A percentile compares a stretch with the other conserved stretches of the same genome.
Conservation (phyloP, 148 eudicot genomes). For the Heliamphora exappendiculata region DNA sequence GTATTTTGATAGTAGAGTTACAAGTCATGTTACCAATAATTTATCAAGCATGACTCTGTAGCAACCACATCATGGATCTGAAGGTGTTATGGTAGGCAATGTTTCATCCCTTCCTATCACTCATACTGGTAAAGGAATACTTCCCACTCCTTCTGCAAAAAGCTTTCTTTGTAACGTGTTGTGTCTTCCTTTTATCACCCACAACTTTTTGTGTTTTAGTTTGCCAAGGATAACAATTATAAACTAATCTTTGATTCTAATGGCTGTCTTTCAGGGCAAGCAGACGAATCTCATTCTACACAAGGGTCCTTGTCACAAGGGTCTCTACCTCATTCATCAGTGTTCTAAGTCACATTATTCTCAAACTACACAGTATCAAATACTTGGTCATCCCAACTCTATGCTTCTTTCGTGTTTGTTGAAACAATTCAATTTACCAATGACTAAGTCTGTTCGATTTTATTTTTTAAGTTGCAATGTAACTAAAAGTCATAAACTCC, state of each 20-base stretch:
- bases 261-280: not conserved
- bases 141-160: not conserved
- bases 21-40: not conserved
- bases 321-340: not conserved
- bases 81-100: not conserved
- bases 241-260: too few relatives aligned
- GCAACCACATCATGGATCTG: not conserved
- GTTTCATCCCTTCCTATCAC: not conserved
- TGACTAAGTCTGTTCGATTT: not conserved
- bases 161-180: not conserved
- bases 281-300: not conserved
- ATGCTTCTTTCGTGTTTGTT: too few relatives aligned
- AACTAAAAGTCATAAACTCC: not conserved
- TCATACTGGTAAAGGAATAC: not conserved
- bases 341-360: not conserved
- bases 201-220: too few relatives aligned
- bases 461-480: not conserved
- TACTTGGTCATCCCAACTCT: not conserved
- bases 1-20: not conserved
- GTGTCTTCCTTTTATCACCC: not conserved
- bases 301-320: not conserved
- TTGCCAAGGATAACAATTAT: not conserved
- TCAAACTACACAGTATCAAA: not conserved
- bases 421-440: not conserved
- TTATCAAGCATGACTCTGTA: not conserved